These are phyloP conservation scores for Spironucleus salmonicida DNA, from an alignment of 208 protist genomes.

Conservation along the genomic window DNA sequence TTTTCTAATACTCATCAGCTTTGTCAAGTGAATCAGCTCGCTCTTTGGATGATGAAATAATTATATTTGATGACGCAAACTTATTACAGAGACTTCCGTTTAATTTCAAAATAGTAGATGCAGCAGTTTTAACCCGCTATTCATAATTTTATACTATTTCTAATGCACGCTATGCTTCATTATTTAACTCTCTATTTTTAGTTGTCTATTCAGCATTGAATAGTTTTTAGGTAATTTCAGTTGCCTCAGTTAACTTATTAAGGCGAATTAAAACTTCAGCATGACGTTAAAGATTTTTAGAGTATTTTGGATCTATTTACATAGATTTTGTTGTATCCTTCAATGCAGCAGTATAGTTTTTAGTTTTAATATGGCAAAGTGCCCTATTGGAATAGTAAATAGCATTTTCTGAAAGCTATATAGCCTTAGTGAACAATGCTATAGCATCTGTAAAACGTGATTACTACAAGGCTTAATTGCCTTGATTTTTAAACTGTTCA, in stretches of 20 bases:
- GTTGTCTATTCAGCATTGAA: neutral
- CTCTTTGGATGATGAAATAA: neutral
- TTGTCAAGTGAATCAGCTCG: neutral
- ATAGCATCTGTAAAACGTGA: no score
- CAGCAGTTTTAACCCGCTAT: neutral
- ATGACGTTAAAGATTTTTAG: neutral
- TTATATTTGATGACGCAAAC: neutral
- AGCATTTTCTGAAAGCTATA: neutral
- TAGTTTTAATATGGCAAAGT: neutral
- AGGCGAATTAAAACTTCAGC: neutral
- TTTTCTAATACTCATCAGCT: neutral
- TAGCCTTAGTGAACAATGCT: neutral
- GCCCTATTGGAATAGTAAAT: conserved; percentile 26
- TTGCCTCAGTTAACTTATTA: neutral
- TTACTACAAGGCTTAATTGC: no score
- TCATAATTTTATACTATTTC: neutral
- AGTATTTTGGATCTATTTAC: neutral
- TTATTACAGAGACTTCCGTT: neutral
- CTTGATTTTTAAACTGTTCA: no score
- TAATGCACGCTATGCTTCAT: neutral
- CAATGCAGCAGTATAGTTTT: neutral
- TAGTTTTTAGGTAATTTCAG: neutral
- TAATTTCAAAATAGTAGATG: neutral
- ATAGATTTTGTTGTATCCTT: neutral
- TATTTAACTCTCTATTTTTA: neutral